Base-by-base conservation (phyloP, 768 basidiomycete species). In the Clitopilus passeckerianus region DNA sequence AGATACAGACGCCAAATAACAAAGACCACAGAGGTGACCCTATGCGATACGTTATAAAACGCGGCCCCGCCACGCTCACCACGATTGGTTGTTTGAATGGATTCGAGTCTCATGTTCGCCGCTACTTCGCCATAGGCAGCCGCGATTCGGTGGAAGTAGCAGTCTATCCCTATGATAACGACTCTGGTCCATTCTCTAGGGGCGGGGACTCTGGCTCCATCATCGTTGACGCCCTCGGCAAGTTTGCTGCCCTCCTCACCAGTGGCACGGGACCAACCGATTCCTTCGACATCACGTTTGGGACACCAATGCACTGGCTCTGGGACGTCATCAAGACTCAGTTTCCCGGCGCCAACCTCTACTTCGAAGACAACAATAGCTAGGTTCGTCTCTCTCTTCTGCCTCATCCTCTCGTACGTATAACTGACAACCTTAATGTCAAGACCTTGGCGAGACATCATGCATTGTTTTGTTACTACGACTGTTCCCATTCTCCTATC, bases 11-110 rank as follows among this genome's bases (percentile, higher is more conserved):
- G 57, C 73, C 76, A 8, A 68, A 68, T 57, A 72, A 66, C 66
- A 62, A 44, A 56, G 70, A 74, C 66, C 23, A 2, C 37, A 60
- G 74, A 52, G 66, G 67, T 57, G 64, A 74, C 58, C 63, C 68
- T 10, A 71, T 68, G 66, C 58, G 74, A 52, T 60, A 72, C 54
- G 77, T 76, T 53, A 55, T 74, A 56, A 78, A 77, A 68, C 64
- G 61, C 44, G 76, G 75, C 37, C 67, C 61, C 60, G 62, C 71
- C 57, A 74, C 77, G 46, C 66, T 61, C 58, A 64, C 63, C 67
- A 78, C 75, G 60, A 60, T 78, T n/a, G 76, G 75, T 63, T 70
- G 71, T 60, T 70, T 69, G 18, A 77, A 64, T 56, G 71, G 74
- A 59, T 20, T 76, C 62, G 69, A 68, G 57, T 76, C 76, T 50